These are phyloP conservation scores for Phytophthora tentaculata DNA, from an alignment of 352 stramenopile genomes.

Conservation along the genomic window DNA sequence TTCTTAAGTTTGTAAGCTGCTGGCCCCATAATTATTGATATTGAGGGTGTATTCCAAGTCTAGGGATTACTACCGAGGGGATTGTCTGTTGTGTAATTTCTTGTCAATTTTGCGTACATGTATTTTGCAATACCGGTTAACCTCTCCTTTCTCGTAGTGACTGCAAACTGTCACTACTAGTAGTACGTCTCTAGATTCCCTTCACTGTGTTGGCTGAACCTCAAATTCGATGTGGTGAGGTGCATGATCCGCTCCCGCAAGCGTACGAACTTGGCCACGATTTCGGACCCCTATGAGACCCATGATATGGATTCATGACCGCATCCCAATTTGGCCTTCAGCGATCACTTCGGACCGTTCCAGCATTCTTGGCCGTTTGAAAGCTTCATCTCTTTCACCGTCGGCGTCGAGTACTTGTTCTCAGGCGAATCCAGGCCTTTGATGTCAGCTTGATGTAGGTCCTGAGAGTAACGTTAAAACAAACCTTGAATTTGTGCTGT, in stretches of 20 bases:
- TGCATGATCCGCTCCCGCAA: conserved; percentile 54
- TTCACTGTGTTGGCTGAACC: conserved; percentile 55
- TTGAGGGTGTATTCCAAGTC: too few species aligned
- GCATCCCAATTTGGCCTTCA: conserved; percentile 81
- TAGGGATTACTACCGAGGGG: too few species aligned
- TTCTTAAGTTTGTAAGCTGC: too few species aligned
- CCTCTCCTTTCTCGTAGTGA: too few species aligned
- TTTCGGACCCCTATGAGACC: conserved; percentile 66
- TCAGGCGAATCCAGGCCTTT: conserved; percentile 4
- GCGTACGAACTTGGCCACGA: conserved; percentile 83
- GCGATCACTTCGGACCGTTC: conserved; percentile 85
- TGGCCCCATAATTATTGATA: too few species aligned
- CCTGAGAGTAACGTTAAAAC: conserved; percentile 87
- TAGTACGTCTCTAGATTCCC: too few species aligned
- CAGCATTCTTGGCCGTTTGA: conserved; percentile 82
- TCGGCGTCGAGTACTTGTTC: background rate
- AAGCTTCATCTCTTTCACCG: conserved; percentile 54
- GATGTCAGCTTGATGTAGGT: conserved; percentile 70
- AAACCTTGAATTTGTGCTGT: conserved; percentile 89
- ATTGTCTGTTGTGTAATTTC: too few species aligned
- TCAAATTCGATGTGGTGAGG: conserved; percentile 75
- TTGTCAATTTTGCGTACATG: too few species aligned
- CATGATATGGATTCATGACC: conserved; percentile 57
- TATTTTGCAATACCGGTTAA: too few species aligned
- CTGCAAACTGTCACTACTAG: too few species aligned